Evolutionary conservation across 1,284 basidiomycete genomes (phyloP), one percentile per base, ranked within the genome.

Genomic region (Cryptococcus sp.): DNA sequence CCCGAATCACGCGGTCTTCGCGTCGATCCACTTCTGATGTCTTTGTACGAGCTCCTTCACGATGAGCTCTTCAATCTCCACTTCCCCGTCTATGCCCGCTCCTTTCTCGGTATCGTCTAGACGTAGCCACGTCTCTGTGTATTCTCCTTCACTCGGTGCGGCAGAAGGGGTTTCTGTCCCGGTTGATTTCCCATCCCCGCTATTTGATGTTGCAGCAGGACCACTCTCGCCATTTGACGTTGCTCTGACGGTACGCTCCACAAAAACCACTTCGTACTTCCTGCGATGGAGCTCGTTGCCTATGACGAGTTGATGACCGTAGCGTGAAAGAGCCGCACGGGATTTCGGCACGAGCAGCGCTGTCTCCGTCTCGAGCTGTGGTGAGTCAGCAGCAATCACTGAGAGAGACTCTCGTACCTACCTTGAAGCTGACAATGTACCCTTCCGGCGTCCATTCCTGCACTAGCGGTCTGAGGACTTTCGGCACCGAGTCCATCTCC

Each of bases 401-500:
- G 42, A 42, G 39, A 40, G 19, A n/a, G n/a, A 5, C 15, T 25
- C 31, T 1, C 3, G n/a, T 15, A 61, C 73, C 23, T 57, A 92
- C 93, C 85, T 99, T 99, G 85, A 99, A 99, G 1, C 91, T 94
- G 48, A 99, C 92, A 46, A 97, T 88, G 76, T 87, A 98, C 0
- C 91, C 94, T 55, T 91, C 87, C 1, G 87, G 87, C 0, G 88
- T 89, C 96, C 95, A 99, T 74, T 97, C 89, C 52, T 90, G 87
- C 3, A 97, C 93, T 80, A 99, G 83, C 0, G 91, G 88, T 75
- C 91, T 90, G 47, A 99, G 80, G 41, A 98, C 89, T 79, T 99
- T 99, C 8, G 96, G 95, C 1, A 98, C 94, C 77, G 97, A 93
- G 75, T 99, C 95, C 94, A 99, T 98, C 76, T 97, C 93, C 62